Evolutionary conservation across 1,284 basidiomycete species (phyloP).

Genomic region (Cryptococcus sp.): DNA sequence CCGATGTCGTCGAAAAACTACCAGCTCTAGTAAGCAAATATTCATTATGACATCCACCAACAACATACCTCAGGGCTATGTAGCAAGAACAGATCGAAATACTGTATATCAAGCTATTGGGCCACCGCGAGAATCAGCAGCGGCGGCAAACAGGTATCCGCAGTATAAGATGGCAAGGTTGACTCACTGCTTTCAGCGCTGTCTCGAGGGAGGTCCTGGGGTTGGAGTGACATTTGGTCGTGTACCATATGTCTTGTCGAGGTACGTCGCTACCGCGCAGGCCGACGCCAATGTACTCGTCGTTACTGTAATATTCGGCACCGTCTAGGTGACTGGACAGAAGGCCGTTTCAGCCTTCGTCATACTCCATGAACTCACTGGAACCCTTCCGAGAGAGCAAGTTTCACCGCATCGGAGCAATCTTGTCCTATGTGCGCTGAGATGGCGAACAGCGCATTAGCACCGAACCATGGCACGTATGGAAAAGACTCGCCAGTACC

Average conservation of each 20-base stretch:
- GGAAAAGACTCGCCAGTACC: constrained; percentile 9
- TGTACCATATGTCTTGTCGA: constrained; percentile 57
- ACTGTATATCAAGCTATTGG: constrained; percentile 61
- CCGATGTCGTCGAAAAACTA: constrained; percentile 2
- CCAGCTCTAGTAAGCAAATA: background rate
- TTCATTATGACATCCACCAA: background rate
- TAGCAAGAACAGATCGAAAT: constrained; percentile 59
- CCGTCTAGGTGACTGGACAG: constrained; percentile 9
- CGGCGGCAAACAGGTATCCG: no score
- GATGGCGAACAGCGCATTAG: background rate
- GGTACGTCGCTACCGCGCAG: constrained; percentile 56
- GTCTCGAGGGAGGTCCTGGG: constrained; percentile 22
- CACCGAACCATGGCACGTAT: background rate
- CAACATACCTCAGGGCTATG: constrained; percentile 7
- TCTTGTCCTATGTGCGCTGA: constrained; percentile 20
- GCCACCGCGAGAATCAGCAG: constrained; percentile 21
- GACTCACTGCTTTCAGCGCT: constrained; percentile 17
- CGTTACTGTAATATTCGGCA: constrained; percentile 48
- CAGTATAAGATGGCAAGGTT: background rate
- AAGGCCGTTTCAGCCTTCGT: background rate
- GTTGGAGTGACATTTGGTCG: constrained; percentile 47
- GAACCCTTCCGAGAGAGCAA: constrained; percentile 12
- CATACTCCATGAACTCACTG: background rate
- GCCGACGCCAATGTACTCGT: constrained; percentile 58
- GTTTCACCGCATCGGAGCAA: constrained; percentile 15